Percentiles rank a stretch among this genome's conserved stretches.
phyloP scores from a whole-genome alignment of 352 stramenopile genomes.

The Phytopythium vexans region DNA sequence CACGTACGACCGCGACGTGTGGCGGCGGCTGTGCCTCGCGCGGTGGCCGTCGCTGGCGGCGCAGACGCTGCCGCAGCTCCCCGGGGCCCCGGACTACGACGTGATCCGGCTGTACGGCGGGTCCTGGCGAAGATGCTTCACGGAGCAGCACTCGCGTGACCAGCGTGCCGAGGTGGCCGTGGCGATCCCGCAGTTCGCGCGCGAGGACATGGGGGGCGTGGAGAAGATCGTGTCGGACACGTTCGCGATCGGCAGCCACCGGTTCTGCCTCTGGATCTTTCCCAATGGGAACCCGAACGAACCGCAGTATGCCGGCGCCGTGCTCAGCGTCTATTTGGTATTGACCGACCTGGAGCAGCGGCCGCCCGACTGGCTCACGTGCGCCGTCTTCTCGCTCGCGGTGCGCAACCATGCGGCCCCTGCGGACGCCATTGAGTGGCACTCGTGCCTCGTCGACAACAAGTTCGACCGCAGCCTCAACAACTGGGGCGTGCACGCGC shows the following conservation, averaged over 20 bases:
- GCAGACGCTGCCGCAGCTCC: constrained; percentile 61
- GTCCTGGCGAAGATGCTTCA: constrained; percentile 66
- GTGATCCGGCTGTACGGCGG: constrained; percentile 60
- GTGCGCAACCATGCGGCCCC: constrained; percentile 51
- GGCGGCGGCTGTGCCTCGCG: constrained; percentile 59
- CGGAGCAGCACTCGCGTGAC: constrained; percentile 42
- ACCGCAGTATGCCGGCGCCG: constrained; percentile 52
- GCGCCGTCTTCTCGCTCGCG: constrained; percentile 69
- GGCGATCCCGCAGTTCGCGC: constrained; percentile 47
- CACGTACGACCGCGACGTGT: constrained; percentile 56
- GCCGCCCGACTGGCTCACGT: constrained; percentile 65
- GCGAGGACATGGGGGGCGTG: constrained; percentile 18
- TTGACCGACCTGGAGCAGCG: constrained; percentile 64
- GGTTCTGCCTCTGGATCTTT: constrained; percentile 80
- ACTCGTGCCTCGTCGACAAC: constrained; percentile 81
- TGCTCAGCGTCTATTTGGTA: constrained; percentile 80
- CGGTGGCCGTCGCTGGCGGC: constrained; percentile 56
- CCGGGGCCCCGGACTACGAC: constrained; percentile 74
- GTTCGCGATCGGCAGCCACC: constrained; percentile 66
- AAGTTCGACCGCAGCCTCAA: constrained; percentile 73
- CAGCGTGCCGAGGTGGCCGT: constrained; percentile 56
- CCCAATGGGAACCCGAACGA: constrained; percentile 81
- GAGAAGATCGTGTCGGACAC: constrained; percentile 81
- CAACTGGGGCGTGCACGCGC: constrained; percentile 82
- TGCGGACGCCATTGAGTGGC: constrained; percentile 61